Evolutionary conservation across 495 filamentous ascomycete genomes (phyloP), one percentile per base, ranked within the genome.

Genomic region (Aspergillus heteromorphus): DNA sequence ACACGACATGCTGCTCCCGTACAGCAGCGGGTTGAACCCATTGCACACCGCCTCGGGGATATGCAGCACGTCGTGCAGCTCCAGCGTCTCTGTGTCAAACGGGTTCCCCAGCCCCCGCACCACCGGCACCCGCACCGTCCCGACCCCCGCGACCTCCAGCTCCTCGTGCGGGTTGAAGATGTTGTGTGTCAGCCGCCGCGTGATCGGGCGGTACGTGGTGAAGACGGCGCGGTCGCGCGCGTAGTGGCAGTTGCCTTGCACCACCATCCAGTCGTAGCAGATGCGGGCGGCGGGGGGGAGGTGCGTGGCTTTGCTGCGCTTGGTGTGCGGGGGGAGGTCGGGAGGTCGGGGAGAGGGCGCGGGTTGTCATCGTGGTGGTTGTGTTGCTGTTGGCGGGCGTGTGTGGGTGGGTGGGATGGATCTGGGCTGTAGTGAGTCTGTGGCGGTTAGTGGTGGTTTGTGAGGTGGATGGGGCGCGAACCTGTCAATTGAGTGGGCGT

Each of bases 231-330:
- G 36, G 50, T 69, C 64, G 14, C 64, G 62, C 38, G 66, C 66
- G 56, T 69, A 69, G 58, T 69, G 66, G 52, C 56, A 58, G 58
- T 65, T 65, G 1, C 66, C 63, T 1, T 51, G 54, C n/a, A 65
- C 54, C 47, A 66, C 51, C 66, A 66, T 69, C 66, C 66, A 69
- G 60, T 68, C 63, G 40, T 56, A 34, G 52, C 61, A 63, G 48
- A 59, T 23, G 25, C 45, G 31, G 1, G 36, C n/a, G 0, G 54
- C 23, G 11, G 56, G 40, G 47, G 56, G 34, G 10, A 38, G 34
- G 34, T 14, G n/a, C 5, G 34, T 13, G 10, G 34, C 31, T 25
- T 49, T 49, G 45, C 16, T 55, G 31, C 45, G 31, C 34, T 55
- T 55, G 45, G 17, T 31, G 14, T 36, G 36, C 17, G 18, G 49